Evolutionary conservation across 2,329 filamentous ascomycete genomes (phyloP).

Genomic region (Fusarium musae): DNA sequence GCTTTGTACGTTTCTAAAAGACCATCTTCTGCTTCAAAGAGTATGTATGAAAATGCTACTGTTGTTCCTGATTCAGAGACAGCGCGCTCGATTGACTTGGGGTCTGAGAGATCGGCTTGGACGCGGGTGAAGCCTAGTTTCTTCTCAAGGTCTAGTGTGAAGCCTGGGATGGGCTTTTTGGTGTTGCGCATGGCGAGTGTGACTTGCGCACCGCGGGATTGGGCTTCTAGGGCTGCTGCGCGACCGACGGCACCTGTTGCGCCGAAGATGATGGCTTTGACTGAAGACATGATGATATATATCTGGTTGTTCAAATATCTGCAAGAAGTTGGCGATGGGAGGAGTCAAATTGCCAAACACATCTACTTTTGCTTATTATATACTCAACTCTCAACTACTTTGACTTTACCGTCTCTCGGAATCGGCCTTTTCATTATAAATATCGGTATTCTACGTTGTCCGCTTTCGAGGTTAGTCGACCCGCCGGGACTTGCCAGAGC

Average conservation of each 20-base stretch:
- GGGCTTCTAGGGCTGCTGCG: conserved; percentile 15
- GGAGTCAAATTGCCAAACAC: too few relatives aligned
- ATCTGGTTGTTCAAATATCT: too few relatives aligned
- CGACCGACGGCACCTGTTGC: conserved; percentile 23
- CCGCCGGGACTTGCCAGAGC: background rate
- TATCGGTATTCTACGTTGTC: background rate
- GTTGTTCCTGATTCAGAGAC: conserved; percentile 11
- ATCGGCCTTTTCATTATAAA: background rate
- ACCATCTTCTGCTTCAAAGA: conserved; percentile 5
- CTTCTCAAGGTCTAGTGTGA: background rate
- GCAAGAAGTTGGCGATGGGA: too few relatives aligned
- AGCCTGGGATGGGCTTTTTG: conserved; percentile 1
- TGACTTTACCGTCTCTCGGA: background rate
- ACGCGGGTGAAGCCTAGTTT: conserved; percentile 5
- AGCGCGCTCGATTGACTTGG: conserved; percentile 2
- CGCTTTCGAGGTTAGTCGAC: background rate
- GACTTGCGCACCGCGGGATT: background rate
- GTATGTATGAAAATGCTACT: conserved; percentile 16
- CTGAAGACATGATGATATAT: background rate
- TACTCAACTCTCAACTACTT: background rate
- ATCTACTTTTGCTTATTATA: background rate
- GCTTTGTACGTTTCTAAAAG: background rate
- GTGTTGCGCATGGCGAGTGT: conserved; percentile 21
- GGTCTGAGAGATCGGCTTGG: conserved; percentile 21
- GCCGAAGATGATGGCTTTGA: conserved; percentile 23